phyloP scores from a whole-genome alignment of 495 filamentous ascomycete genomes.

The Aspergillus heteromorphus region DNA sequence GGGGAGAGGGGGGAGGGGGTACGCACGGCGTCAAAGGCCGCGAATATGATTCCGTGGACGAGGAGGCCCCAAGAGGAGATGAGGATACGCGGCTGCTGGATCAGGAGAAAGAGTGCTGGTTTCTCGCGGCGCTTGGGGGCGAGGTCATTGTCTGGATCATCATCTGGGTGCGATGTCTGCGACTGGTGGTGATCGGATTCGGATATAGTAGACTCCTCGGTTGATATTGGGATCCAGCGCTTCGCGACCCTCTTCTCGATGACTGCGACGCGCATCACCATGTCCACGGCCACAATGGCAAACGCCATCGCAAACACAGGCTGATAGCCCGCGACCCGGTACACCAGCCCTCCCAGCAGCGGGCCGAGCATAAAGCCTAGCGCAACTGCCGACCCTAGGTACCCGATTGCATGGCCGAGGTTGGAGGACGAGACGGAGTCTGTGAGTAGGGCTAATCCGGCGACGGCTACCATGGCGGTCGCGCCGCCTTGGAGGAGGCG shows the following conservation, averaged over 20 bases:
- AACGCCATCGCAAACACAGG: constrained; percentile 57
- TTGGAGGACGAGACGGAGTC: constrained; percentile 54
- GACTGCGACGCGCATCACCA: constrained; percentile 55
- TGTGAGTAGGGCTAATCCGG: constrained; percentile 54
- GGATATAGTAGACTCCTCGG: no score
- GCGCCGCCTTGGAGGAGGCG: constrained; percentile 58
- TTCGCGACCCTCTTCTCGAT: constrained; percentile 55
- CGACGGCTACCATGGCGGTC: constrained; percentile 59
- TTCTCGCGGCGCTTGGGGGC: background rate
- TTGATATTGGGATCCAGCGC: constrained; percentile 9
- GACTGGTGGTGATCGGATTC: no score
- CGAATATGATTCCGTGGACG: constrained; percentile 27
- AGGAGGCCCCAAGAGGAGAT: constrained; percentile 29
- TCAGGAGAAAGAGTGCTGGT: constrained; percentile 20
- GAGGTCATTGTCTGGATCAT: background rate
- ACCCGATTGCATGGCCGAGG: constrained; percentile 51
- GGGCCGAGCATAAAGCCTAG: constrained; percentile 41
- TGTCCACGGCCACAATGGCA: constrained; percentile 53
- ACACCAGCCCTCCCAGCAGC: constrained; percentile 57
- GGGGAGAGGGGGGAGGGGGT: background rate
- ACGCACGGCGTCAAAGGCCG: constrained; percentile 31
- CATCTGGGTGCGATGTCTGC: background rate
- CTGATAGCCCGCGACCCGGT: constrained; percentile 52
- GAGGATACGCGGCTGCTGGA: constrained; percentile 26
- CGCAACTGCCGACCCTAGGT: constrained; percentile 28